phyloP scores from a whole-genome alignment of 2,329 filamentous ascomycete species.

The Bisporella sp. region DNA sequence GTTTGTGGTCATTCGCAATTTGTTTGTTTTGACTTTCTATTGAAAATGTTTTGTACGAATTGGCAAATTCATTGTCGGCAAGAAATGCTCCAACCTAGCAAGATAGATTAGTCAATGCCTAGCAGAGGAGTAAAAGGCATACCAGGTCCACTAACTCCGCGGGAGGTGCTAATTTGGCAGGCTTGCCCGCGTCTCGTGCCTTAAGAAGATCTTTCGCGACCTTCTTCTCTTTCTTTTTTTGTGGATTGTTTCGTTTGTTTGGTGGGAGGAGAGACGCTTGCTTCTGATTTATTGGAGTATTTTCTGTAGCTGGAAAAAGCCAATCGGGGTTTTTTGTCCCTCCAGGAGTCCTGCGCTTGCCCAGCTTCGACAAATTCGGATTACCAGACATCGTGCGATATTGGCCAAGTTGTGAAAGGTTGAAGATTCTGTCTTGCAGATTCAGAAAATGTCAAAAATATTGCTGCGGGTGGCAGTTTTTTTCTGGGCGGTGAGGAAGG shows the following conservation, averaged over 20 bases:
- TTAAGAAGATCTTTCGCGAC: conserved; percentile 23
- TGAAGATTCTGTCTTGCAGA: no score
- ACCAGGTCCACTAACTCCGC: conserved; percentile 60
- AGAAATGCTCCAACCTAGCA: conserved; percentile 49
- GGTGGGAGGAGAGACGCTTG: background rate
- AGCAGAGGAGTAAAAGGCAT: background rate
- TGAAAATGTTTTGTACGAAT: conserved; percentile 54
- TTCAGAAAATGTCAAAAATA: no score
- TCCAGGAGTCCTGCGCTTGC: conserved; percentile 20
- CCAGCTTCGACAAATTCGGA: conserved; percentile 26
- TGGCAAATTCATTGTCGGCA: conserved; percentile 55
- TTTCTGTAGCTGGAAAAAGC: conserved; percentile 23
- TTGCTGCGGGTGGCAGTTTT: no score
- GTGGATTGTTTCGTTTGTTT: conserved; percentile 11
- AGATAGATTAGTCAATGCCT: background rate
- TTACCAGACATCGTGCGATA: conserved; percentile 18
- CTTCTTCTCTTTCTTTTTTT: conserved; percentile 23
- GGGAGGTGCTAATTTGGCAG: conserved; percentile 36
- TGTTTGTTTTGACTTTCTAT: conserved; percentile 47
- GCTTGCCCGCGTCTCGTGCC: conserved; percentile 16
- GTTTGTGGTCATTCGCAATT: conserved; percentile 27
- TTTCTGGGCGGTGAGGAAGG: no score
- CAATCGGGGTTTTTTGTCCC: conserved; percentile 23
- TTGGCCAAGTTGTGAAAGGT: no score
- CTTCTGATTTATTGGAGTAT: conserved; percentile 2